Percentiles rank a stretch among this genome's conserved stretches.
These are phyloP conservation scores for Theileria sp. DNA, from an alignment of 169 alveolate species.

Conservation along the genomic window DNA sequence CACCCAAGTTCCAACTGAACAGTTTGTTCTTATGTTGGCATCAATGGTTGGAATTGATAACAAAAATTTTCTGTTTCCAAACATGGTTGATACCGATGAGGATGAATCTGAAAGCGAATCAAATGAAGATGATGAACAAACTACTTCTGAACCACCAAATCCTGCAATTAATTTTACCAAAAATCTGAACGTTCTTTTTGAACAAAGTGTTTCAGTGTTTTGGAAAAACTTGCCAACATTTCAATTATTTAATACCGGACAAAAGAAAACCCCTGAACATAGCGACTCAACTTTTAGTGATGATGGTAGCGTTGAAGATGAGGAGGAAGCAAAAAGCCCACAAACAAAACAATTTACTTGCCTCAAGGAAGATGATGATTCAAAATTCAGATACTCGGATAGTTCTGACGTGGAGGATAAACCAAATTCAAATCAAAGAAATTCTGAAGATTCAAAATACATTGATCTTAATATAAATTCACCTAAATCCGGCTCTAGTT, in stretches of 20 bases:
- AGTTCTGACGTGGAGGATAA: neutral
- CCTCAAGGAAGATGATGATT: neutral
- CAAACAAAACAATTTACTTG: neutral
- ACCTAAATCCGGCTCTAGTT: neutral
- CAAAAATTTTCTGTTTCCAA: conserved; percentile 46
- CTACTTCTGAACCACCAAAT: neutral
- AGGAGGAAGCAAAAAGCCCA: neutral
- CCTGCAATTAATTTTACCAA: neutral
- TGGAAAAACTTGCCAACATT: neutral
- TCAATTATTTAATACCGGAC: neutral
- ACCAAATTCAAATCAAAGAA: neutral
- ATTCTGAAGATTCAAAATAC: neutral
- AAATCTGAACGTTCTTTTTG: conserved; percentile 6
- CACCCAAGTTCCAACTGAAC: conserved; percentile 41
- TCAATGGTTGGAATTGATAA: conserved; percentile 24
- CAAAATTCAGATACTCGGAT: neutral
- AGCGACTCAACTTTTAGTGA: neutral
- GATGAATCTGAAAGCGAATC: neutral
- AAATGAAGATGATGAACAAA: neutral
- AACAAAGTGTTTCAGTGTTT: conserved; percentile 16
- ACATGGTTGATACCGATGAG: neutral
- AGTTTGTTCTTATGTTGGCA: conserved; percentile 37
- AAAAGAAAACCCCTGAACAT: neutral
- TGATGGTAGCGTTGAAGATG: neutral
- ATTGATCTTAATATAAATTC: neutral